Conservation (phyloP, 2,329 filamentous ascomycete species). For the Ophiocordyceps robertsii region DNA sequence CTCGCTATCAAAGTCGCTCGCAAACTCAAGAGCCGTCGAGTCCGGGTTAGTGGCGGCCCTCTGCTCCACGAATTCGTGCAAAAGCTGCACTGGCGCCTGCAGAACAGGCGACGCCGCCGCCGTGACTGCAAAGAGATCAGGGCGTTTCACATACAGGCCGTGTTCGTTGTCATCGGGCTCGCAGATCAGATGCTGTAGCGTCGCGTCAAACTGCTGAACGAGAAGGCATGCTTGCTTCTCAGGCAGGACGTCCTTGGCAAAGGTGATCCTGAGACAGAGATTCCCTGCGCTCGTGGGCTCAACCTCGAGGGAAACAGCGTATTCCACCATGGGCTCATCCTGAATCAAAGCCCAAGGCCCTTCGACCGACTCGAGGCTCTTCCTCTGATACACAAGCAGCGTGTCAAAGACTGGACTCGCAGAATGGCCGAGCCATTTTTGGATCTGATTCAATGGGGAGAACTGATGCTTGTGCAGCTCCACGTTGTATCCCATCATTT, state of each 20-base stretch:
- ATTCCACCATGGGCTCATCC: slow-evolving; percentile 62
- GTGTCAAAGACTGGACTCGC: slow-evolving; percentile 67
- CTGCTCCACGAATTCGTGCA: slow-evolving; percentile 69
- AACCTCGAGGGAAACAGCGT: slow-evolving; percentile 68
- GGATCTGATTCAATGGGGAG: slow-evolving; percentile 56
- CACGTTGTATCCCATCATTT: slow-evolving; percentile 53
- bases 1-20: slow-evolving; percentile 36
- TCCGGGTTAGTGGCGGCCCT: slow-evolving; percentile 42
- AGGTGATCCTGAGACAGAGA: slow-evolving; percentile 54
- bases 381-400: slow-evolving; percentile 70
- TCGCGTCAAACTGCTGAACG: slow-evolving; percentile 56
- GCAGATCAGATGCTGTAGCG: slow-evolving; percentile 46
- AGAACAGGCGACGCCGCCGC: slow-evolving; percentile 47
- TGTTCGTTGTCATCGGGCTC: slow-evolving; percentile 27
- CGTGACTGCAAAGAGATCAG: slow-evolving; percentile 47
- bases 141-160: slow-evolving; percentile 17
- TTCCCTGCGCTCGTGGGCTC: slow-evolving; percentile 36
- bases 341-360: slow-evolving; percentile 45
- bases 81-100: slow-evolving; percentile 39
- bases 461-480: slow-evolving; percentile 57
- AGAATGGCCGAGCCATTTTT: slow-evolving; percentile 54
- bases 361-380: slow-evolving; percentile 7
- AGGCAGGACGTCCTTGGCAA: slow-evolving; percentile 51
- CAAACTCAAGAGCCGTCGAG: slow-evolving; percentile 63
- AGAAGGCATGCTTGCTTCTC: slow-evolving; percentile 52